Conservation (phyloP, 768 basidiomycete species). For the Mycena leptocephala region DNA sequence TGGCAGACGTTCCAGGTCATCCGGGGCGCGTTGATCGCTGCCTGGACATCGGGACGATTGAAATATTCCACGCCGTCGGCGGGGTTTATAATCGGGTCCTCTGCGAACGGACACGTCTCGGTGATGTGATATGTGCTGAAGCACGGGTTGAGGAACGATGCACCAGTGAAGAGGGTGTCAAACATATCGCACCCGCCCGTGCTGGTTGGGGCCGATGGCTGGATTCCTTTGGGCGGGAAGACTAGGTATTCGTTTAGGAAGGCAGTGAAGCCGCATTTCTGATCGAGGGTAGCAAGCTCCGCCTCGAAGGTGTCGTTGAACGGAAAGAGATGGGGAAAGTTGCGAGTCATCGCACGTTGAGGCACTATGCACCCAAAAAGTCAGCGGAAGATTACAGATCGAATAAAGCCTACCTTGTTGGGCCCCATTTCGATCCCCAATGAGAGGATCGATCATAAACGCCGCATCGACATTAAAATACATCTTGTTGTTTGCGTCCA, state of each 20-base stretch:
- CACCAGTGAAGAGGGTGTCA: neutral
- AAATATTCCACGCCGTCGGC: neutral
- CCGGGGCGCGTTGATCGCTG: neutral
- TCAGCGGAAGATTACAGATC: neutral
- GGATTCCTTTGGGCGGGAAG: neutral
- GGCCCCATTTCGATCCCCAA: neutral
- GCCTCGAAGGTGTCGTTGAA: neutral
- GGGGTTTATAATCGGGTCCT: neutral
- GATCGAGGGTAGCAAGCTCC: neutral
- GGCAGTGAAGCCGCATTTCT: neutral
- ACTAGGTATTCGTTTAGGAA: conserved; percentile 6
- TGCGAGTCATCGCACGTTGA: neutral
- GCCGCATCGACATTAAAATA: conserved; percentile 1
- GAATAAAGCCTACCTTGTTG: conserved; percentile 1
- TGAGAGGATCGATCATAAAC: neutral
- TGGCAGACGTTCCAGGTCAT: neutral
- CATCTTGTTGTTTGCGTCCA: neutral
- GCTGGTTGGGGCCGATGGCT: neutral
- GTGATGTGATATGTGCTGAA: neutral
- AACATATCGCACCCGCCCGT: neutral
- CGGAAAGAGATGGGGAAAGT: neutral
- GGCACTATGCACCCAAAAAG: neutral
- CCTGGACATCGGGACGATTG: neutral
- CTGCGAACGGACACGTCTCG: neutral
- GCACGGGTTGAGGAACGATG: neutral